A percentile compares a stretch with the other conserved stretches of the same genome.
phyloP scores from a whole-genome alignment of 2,329 filamentous ascomycete genomes.

The Trichocomaceae sp. region DNA sequence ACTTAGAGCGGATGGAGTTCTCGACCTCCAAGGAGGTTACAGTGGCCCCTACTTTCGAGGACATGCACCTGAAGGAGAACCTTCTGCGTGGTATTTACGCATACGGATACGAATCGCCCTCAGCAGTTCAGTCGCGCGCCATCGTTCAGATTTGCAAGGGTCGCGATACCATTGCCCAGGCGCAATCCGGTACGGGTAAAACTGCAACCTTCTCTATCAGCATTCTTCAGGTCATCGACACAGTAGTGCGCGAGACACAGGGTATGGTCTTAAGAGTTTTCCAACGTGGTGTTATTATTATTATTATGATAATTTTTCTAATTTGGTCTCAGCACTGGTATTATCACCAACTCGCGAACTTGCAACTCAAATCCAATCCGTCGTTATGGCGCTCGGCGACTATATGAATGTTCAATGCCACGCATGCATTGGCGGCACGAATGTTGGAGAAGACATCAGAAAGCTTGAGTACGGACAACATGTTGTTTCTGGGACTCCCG shows the following conservation, averaged over 20 bases:
- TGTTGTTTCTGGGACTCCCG: constrained; percentile 95
- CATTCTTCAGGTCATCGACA: constrained; percentile 93
- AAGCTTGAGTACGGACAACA: constrained; percentile 97
- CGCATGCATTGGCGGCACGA: constrained; percentile 95
- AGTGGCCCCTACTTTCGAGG: constrained; percentile 83
- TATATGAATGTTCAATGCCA: constrained; percentile 99
- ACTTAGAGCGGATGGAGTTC: constrained; percentile 85
- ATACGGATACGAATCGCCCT: constrained; percentile 97
- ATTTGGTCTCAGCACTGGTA: constrained; percentile 59
- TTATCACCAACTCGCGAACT: constrained; percentile 94
- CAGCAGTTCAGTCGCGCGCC: constrained; percentile 92
- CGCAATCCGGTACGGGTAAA: constrained; percentile 94
- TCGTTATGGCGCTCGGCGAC: constrained; percentile 98
- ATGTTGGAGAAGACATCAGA: constrained; percentile 94
- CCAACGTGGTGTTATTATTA: background rate
- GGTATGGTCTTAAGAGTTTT: constrained; percentile 31
- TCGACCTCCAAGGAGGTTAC: constrained; percentile 96
- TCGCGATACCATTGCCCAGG: constrained; percentile 96
- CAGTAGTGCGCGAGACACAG: constrained; percentile 83
- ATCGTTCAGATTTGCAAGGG: constrained; percentile 99
- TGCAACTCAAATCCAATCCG: constrained; percentile 95
- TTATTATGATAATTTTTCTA: background rate
- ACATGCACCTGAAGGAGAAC: constrained; percentile 96
- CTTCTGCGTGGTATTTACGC: constrained; percentile 95
- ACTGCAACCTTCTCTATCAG: constrained; percentile 95